These are phyloP conservation scores for Aspergillus haitiensis DNA, from an alignment of 495 filamentous ascomycete species.

Conservation along the genomic window DNA sequence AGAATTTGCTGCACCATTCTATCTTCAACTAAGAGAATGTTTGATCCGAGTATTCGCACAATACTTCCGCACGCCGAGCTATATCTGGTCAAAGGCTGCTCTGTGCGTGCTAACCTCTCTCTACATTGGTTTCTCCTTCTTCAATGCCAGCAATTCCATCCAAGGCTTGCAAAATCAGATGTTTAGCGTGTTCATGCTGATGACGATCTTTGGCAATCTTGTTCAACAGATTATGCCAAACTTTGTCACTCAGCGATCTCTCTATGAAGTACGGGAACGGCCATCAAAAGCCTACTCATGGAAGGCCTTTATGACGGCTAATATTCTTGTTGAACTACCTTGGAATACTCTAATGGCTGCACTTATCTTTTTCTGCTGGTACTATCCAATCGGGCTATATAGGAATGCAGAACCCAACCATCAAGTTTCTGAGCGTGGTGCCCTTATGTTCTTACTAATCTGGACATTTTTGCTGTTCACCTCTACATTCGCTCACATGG, in stretches of 20 bases:
- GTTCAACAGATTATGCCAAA: conserved; percentile 70
- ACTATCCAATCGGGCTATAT: conserved; percentile 60
- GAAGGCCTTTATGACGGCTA: conserved; percentile 67
- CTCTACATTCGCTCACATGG: conserved; percentile 54
- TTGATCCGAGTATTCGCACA: conserved; percentile 31
- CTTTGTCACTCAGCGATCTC: conserved; percentile 60
- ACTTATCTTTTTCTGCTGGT: conserved; percentile 60
- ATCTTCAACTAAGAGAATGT: neutral
- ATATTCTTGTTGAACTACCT: conserved; percentile 67
- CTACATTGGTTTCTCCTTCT: conserved; percentile 86
- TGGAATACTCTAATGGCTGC: conserved; percentile 60
- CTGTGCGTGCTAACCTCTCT: conserved; percentile 33
- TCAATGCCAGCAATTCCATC: conserved; percentile 60
- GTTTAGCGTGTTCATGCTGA: conserved; percentile 77
- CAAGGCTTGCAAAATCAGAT: conserved; percentile 84
- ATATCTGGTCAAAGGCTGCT: conserved; percentile 34
- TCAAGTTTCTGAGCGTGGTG: conserved; percentile 13
- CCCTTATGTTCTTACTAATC: conserved; percentile 50
- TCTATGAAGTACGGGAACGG: conserved; percentile 81
- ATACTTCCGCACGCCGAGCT: conserved; percentile 46
- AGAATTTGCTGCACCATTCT: conserved; percentile 1
- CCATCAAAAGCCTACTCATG: conserved; percentile 76
- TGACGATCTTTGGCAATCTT: conserved; percentile 70
- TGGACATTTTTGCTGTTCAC: conserved; percentile 46
- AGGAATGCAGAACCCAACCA: conserved; percentile 40